Base-by-base conservation (phyloP, 164 flowering plant species). In the Piper longum region DNA sequence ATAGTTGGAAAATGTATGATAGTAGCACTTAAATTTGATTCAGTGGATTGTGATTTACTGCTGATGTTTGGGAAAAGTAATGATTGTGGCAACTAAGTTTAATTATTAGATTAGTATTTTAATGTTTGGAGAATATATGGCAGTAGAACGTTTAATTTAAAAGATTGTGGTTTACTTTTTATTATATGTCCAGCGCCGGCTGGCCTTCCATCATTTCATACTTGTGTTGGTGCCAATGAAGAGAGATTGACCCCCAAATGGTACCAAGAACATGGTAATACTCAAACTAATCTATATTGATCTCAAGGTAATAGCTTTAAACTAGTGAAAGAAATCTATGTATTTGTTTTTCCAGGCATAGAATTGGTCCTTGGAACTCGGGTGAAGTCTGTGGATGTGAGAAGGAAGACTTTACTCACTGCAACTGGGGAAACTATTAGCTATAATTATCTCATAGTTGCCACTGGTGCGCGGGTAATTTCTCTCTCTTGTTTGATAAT, bases 401-500 rank as follows among this genome's bases (percentile, higher is more conserved):
- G 78, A 76, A 78, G 96, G 60, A 85, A 87, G 78, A 87, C 95
- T 67, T 71, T 93, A 55, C 58, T 88, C 62, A 88, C 97, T 63
- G 89, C 88, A 43, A 71, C 85, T 55, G 99, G 97, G 63, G 99
- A 93, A 82, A 89, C 92, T 63, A 90, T 93, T 66, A 90, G 91
- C 71, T 93, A 90, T 74, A 85, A 82, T 64, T 65, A 79, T 75
- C 95, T 93, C 76, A 78, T 93, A 65, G 76, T 90, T 72, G 99
- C 97, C 71, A 93, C 97, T 64, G 99, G 99, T 83, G 99, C 99
- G 76, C 88, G 91, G 96, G 99, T 93, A 88, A 59, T 78, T 70
- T 63, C 67, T 69, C 85, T 74, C 63, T 63, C 58, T 67, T 71
- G 68, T 68, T 17, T 41, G 14, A 4, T 65, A 43, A 14, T 67